A percentile compares a stretch with the other conserved stretches of the same genome.
Evolutionary conservation across 129 eudicot species (phyloP).

Genomic region (Saposhnikovia divaricata): DNA sequence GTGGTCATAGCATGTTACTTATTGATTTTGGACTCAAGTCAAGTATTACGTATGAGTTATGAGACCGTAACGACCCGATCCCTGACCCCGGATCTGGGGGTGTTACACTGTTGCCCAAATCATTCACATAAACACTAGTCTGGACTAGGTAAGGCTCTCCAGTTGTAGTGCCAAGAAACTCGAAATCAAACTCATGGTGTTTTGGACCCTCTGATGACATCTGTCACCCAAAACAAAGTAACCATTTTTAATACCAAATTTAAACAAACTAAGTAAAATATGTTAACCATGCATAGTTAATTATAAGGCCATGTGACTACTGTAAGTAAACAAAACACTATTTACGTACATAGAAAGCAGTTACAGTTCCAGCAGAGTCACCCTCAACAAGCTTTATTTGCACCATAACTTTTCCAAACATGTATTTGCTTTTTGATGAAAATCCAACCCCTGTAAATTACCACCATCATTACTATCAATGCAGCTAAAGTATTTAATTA

Average conservation of each 20-base stretch:
- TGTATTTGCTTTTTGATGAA: slow-evolving; percentile 70
- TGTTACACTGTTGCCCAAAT: slow-evolving; percentile 90
- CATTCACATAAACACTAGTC: slow-evolving; percentile 87
- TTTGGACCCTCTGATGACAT: slow-evolving; percentile 92
- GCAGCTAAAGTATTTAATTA: neutral
- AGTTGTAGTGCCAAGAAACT: slow-evolving; percentile 76
- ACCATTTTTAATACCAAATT: neutral
- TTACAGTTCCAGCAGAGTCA: slow-evolving; percentile 96
- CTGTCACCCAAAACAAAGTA: slow-evolving; percentile 20
- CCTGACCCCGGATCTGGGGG: too few relatives aligned
- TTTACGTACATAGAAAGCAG: slow-evolving; percentile 77
- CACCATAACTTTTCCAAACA: slow-evolving; percentile 84
- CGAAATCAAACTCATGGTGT: slow-evolving; percentile 91
- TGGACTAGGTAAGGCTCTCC: slow-evolving; percentile 92
- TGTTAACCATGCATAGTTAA: neutral
- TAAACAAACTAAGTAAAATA: too few relatives aligned
- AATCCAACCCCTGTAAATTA: slow-evolving; percentile 82
- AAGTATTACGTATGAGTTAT: too few relatives aligned
- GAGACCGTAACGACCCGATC: too few relatives aligned
- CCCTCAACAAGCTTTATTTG: slow-evolving; percentile 90
- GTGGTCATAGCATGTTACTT: too few relatives aligned
- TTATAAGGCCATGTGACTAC: neutral
- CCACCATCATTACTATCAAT: neutral
- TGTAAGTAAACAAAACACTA: neutral
- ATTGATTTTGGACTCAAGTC: too few relatives aligned